Conservation (phyloP, 169 alveolate genomes). For the Plasmodium coatneyi region DNA sequence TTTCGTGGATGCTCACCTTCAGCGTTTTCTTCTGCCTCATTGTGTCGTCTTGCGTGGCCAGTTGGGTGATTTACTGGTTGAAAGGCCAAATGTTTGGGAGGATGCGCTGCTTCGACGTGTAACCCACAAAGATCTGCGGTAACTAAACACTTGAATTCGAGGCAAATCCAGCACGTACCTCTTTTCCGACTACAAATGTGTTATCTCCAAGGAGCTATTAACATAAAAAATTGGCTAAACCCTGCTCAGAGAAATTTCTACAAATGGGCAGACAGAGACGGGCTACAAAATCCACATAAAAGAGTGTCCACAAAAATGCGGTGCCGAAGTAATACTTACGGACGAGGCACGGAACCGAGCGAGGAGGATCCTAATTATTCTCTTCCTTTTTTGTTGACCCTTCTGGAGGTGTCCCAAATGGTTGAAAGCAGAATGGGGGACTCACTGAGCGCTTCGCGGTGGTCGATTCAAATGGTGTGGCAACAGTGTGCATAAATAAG, state of each 20-base stretch:
- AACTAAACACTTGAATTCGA: background rate
- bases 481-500: background rate
- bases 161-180: background rate
- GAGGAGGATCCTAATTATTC: background rate
- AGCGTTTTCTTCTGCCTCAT: conserved; percentile 72
- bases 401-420: background rate
- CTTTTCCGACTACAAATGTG: background rate
- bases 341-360: background rate
- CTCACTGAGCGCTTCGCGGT: background rate
- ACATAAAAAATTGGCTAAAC: background rate
- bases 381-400: background rate
- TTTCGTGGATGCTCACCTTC: conserved; percentile 64
- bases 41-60: background rate
- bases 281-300: background rate
- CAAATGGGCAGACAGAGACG: background rate
- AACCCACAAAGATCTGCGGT: background rate
- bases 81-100: background rate
- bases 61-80: background rate
- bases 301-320: background rate
- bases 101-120: background rate
- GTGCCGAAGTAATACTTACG: background rate
- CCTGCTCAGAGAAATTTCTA: background rate
- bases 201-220: background rate
- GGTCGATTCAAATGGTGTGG: background rate
- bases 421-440: background rate